Evolutionary conservation across 345 rosid species (phyloP).

Genomic region (Citrus maxima): DNA sequence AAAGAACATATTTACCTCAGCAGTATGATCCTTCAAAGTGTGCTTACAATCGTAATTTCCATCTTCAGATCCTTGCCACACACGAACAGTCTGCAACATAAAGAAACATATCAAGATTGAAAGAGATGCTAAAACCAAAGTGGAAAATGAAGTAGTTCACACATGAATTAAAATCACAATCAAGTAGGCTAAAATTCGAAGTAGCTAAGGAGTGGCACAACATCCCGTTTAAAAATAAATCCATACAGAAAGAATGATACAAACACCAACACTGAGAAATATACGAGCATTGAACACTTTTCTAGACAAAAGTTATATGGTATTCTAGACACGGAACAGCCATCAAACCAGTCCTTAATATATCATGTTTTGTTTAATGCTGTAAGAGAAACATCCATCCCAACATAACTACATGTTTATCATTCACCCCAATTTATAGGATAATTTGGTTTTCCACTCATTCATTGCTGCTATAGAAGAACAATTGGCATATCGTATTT

Average conservation of each 20-base stretch:
- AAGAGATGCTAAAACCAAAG: conserved; percentile 1
- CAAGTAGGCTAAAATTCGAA: not conserved
- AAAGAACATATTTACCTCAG: conserved; percentile 56
- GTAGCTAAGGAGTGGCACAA: not conserved
- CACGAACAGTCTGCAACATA: conserved; percentile 76
- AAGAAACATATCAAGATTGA: not conserved
- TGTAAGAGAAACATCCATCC: not conserved
- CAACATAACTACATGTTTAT: not conserved
- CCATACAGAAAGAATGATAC: not conserved
- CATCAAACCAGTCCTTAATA: not conserved
- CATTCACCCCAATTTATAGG: not conserved
- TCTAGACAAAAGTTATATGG: not conserved
- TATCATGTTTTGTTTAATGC: not conserved
- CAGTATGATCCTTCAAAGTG: conserved; percentile 73
- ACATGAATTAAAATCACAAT: not conserved
- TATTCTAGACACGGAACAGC: not conserved
- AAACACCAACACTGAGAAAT: not conserved
- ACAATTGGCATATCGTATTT: not conserved
- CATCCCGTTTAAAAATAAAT: not conserved
- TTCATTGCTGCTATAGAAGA: not conserved
- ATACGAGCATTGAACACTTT: not conserved
- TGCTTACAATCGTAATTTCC: conserved; percentile 79
- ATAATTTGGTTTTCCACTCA: not conserved
- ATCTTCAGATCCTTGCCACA: conserved; percentile 86
- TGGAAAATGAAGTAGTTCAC: not conserved